Percentiles rank a stretch among this genome's conserved stretches.
Conservation (phyloP, 176 grass and related monocot genomes). For the Dendrocalamus sinicus region DNA sequence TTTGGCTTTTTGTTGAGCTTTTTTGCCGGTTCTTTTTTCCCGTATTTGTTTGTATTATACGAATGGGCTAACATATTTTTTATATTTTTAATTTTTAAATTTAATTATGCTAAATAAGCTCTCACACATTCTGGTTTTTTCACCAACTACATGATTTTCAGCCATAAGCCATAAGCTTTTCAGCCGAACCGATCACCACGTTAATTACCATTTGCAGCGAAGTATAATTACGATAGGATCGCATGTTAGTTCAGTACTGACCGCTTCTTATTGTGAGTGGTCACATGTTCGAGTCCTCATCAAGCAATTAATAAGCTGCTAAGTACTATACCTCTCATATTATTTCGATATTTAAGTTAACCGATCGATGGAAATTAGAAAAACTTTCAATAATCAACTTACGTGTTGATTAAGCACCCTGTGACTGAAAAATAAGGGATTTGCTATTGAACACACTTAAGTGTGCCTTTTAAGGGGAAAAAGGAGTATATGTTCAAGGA, state of each 20-base stretch:
- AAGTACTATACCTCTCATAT: background rate
- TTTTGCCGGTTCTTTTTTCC: no score
- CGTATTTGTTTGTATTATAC: no score
- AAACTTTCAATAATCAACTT: background rate
- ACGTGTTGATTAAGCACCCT: background rate
- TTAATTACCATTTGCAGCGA: background rate
- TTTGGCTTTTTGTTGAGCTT: no score
- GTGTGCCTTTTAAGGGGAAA: background rate
- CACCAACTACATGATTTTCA: no score
- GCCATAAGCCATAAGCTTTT: no score
- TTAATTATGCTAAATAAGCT: no score
- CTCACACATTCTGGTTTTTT: no score
- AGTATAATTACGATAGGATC: background rate
- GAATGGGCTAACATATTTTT: no score
- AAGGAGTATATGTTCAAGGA: no score
- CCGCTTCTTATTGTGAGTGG: no score
- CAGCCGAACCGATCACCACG: no score
- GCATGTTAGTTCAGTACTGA: background rate
- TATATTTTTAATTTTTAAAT: no score
- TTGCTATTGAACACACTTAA: background rate
- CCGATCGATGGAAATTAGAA: background rate
- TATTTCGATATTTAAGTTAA: background rate
- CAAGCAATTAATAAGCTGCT: background rate
- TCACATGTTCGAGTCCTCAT: background rate
- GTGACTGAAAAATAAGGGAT: background rate